A percentile compares a stretch with the other conserved stretches of the same genome.
Conservation (phyloP, 345 rosid species). For the Eutrema heterophyllum region DNA sequence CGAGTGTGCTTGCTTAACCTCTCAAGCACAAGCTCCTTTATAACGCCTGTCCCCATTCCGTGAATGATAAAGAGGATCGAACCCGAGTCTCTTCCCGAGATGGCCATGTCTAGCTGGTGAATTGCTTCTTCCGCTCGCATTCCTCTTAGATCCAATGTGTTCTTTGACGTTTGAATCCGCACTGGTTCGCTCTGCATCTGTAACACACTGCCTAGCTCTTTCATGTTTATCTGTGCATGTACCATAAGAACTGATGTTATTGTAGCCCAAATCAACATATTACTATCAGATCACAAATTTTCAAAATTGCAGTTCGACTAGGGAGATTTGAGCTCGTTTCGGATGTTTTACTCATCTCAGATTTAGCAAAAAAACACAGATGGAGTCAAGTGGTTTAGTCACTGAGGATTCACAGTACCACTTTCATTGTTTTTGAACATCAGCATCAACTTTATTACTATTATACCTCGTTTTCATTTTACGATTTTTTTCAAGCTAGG, state of each 20-base stretch:
- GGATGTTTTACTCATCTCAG: too few relatives aligned
- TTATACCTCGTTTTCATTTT: not conserved
- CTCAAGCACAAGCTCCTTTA: conserved; percentile 62
- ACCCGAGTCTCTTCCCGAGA: conserved; percentile 41
- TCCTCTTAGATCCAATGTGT: conserved; percentile 79
- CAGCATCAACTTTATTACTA: not conserved
- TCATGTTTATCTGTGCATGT: conserved; percentile 26
- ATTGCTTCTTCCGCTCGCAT: conserved; percentile 80
- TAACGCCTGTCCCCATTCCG: conserved; percentile 76
- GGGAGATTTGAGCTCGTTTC: not conserved
- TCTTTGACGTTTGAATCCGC: conserved; percentile 61
- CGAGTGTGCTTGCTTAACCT: conserved; percentile 54
- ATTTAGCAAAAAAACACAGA: too few relatives aligned
- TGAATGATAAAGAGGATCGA: conserved; percentile 71
- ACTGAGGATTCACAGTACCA: too few relatives aligned
- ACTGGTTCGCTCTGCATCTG: conserved; percentile 33
- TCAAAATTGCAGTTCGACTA: not conserved
- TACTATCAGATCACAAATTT: not conserved
- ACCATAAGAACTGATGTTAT: not conserved
- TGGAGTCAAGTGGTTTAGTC: too few relatives aligned
- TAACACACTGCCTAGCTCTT: conserved; percentile 33
- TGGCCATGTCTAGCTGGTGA: conserved; percentile 56
- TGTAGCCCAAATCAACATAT: not conserved
- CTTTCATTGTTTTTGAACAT: not conserved
- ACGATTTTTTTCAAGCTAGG: not conserved